Evolutionary conservation across 768 basidiomycete species (phyloP).

Genomic region (Phanerodontia chrysosporium): DNA sequence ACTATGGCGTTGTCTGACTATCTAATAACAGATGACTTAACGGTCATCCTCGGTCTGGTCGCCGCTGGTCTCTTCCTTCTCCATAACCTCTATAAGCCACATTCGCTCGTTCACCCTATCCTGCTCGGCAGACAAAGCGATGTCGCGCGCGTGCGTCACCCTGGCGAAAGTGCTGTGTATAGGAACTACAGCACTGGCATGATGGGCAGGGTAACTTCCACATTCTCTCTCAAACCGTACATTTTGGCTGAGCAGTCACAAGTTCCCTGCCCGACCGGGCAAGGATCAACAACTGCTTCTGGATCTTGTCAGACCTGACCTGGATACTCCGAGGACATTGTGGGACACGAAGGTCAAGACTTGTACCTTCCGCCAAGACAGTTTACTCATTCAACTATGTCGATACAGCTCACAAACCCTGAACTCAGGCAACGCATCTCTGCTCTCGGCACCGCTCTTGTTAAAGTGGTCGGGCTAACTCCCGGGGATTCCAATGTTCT

Average conservation of each 20-base stretch:
- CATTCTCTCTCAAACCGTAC: constrained; percentile 28
- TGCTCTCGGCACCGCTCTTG: constrained; percentile 69
- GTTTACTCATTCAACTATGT: not conserved
- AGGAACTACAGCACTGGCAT: constrained; percentile 86
- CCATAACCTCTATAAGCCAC: constrained; percentile 75
- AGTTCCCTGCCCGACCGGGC: constrained; percentile 73
- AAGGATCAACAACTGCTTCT: constrained; percentile 66
- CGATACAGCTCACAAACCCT: constrained; percentile 66
- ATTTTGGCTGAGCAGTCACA: not conserved
- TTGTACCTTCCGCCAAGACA: not conserved
- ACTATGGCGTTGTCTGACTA: constrained; percentile 41
- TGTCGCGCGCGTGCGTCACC: constrained; percentile 74
- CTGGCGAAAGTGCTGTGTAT: constrained; percentile 82
- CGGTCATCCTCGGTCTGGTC: constrained; percentile 71
- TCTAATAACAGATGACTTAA: constrained; percentile 74
- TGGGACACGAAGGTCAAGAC: constrained; percentile 70
- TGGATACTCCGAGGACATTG: constrained; percentile 64
- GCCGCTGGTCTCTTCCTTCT: constrained; percentile 74
- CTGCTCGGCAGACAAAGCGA: constrained; percentile 91
- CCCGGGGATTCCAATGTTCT: constrained; percentile 63
- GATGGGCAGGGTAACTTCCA: constrained; percentile 57
- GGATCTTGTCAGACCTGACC: constrained; percentile 65
- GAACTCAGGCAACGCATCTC: constrained; percentile 66
- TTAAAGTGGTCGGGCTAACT: constrained; percentile 50
- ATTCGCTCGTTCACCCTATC: constrained; percentile 90